Evolutionary conservation across 2,329 filamentous ascomycete genomes (phyloP).

Genomic region (Lasiodiplodia gonubiensis): DNA sequence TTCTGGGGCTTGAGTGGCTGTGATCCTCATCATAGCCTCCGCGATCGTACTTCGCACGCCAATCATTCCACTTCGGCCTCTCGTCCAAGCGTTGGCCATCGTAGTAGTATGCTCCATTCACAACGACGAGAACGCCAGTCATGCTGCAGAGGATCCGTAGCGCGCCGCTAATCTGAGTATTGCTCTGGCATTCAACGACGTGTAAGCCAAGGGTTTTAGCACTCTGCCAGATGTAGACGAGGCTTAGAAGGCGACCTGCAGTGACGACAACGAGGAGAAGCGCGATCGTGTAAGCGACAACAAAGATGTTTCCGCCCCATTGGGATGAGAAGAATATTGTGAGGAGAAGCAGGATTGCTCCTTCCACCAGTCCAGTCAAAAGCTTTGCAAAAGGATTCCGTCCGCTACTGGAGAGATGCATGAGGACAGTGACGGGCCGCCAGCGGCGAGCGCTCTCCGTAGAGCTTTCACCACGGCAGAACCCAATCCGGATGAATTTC

Average conservation of each 20-base stretch:
- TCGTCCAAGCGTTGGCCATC: conserved; percentile 15
- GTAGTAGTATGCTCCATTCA: conserved; percentile 29
- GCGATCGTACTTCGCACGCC: conserved; percentile 11
- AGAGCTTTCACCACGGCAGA: neutral
- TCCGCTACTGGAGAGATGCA: neutral
- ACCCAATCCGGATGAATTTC: neutral
- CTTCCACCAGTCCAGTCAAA: neutral
- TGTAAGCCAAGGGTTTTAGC: conserved; percentile 12
- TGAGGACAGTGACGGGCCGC: neutral
- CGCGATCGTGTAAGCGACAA: neutral
- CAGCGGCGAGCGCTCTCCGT: neutral
- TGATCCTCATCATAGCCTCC: conserved; percentile 6
- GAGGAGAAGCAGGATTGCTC: neutral
- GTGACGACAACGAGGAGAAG: neutral
- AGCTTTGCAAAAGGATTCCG: neutral
- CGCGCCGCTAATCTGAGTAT: conserved; percentile 21
- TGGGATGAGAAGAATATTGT: neutral
- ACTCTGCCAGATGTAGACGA: neutral
- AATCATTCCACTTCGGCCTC: neutral
- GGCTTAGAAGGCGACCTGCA: neutral
- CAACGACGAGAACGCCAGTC: conserved; percentile 27
- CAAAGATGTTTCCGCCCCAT: conserved; percentile 2
- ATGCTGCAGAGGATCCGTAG: conserved; percentile 31
- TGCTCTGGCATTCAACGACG: conserved; percentile 20
- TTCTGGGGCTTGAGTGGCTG: neutral